phyloP scores from a whole-genome alignment of 1,284 basidiomycete genomes.

The Tetrapyrgos nigripes region DNA sequence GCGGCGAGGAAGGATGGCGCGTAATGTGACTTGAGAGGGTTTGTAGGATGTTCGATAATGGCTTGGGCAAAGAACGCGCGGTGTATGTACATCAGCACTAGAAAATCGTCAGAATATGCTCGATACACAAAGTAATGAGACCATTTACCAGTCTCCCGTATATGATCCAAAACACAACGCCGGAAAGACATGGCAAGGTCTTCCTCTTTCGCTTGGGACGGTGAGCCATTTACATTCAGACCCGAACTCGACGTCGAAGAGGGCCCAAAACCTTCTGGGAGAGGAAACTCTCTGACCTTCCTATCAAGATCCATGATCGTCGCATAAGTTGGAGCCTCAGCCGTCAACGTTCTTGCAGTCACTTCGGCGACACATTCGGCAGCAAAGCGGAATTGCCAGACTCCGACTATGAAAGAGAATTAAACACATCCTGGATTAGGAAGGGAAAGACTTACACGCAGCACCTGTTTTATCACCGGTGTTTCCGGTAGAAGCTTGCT shows the following conservation, averaged over 20 bases:
- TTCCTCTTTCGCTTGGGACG: conserved; percentile 10
- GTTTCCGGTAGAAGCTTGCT: conserved; percentile 9
- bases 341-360: conserved; percentile 64
- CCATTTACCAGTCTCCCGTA: conserved; percentile 62
- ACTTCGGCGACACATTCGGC: conserved; percentile 71
- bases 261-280: conserved; percentile 48
- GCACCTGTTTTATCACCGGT: conserved; percentile 27
- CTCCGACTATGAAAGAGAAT: conserved; percentile 47
- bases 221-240: not conserved
- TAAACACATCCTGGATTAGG: conserved; percentile 8
- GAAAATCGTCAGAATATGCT: not conserved
- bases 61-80: conserved; percentile 75
- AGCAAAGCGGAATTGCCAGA: conserved; percentile 70
- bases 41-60: conserved; percentile 64
- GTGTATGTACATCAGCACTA: conserved; percentile 74
- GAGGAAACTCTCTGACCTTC: conserved; percentile 69
- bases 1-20: conserved; percentile 71
- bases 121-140: conserved; percentile 9
- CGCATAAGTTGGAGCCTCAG: conserved; percentile 66
- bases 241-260: not conserved
- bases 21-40: conserved; percentile 64
- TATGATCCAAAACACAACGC: conserved; percentile 57
- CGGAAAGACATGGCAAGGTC: conserved; percentile 51
- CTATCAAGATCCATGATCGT: conserved; percentile 77
- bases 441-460: conserved; percentile 33